Evolutionary conservation across 2,329 filamentous ascomycete species (phyloP).

Genomic region (Sporothrix protearum): DNA sequence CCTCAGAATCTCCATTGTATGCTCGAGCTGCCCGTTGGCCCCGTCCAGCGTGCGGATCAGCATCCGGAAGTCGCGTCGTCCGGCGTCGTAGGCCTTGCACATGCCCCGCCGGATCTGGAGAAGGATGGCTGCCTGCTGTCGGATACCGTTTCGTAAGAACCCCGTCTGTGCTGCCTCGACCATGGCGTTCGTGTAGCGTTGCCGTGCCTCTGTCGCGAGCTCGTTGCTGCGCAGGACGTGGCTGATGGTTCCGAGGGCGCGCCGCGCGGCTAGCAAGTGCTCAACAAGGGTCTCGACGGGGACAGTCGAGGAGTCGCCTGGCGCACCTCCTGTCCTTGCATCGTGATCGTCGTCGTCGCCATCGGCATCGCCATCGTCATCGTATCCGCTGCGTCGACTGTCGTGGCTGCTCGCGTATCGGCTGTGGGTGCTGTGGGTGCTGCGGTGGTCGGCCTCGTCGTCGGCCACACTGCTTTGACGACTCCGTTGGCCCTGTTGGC

Average conservation of each 20-base stretch:
- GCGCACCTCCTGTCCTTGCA: background rate
- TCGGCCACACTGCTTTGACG: background rate
- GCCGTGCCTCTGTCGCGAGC: constrained; percentile 71
- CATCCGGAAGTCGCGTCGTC: constrained; percentile 57
- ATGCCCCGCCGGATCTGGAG: constrained; percentile 50
- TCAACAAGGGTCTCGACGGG: constrained; percentile 74
- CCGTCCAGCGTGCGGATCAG: constrained; percentile 64
- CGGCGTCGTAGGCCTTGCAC: constrained; percentile 54
- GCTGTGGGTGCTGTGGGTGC: background rate
- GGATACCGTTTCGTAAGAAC: constrained; percentile 63
- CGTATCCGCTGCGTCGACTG: background rate
- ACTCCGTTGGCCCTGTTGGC: background rate
- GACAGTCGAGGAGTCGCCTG: constrained; percentile 29
- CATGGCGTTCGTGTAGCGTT: constrained; percentile 73
- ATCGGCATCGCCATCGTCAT: background rate
- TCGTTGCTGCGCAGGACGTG: constrained; percentile 84
- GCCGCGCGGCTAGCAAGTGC: constrained; percentile 81
- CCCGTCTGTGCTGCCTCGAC: constrained; percentile 65
- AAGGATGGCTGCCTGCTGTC: constrained; percentile 53
- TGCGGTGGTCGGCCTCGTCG: background rate
- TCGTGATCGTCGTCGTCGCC: background rate
- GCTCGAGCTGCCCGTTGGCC: constrained; percentile 60
- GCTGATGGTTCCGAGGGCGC: constrained; percentile 77
- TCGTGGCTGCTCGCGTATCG: constrained; percentile 10
- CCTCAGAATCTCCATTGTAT: constrained; percentile 63